phyloP scores from a whole-genome alignment of 768 basidiomycete genomes.

The Holtermannia corniformis region DNA sequence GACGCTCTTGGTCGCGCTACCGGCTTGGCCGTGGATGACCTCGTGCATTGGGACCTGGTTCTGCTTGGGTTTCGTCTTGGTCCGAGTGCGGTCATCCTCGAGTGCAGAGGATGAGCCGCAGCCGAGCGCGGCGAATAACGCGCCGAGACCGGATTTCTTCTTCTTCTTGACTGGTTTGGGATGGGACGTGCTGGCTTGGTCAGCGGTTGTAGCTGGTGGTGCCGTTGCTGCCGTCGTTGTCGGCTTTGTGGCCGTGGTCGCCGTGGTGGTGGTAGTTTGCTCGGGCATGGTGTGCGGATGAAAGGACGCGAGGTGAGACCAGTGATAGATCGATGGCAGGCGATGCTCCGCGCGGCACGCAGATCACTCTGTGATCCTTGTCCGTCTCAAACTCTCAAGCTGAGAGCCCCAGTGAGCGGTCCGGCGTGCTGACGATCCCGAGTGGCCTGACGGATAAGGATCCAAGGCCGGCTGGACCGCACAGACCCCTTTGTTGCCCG shows the following conservation, averaged over 20 bases:
- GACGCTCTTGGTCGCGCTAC: neutral
- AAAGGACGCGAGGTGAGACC: neutral
- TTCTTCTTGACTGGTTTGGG: slow-evolving; percentile 17
- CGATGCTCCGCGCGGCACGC: too few relatives aligned
- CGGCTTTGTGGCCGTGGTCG: slow-evolving; percentile 6
- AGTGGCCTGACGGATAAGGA: too few relatives aligned
- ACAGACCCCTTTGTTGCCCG: neutral
- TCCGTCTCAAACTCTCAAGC: neutral
- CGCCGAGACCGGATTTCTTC: slow-evolving; percentile 26
- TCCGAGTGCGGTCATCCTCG: slow-evolving; percentile 19
- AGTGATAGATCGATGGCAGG: too few relatives aligned
- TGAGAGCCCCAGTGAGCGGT: too few relatives aligned
- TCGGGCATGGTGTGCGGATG: neutral
- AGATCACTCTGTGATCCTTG: neutral
- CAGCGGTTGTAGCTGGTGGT: neutral
- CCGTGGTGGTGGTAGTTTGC: too few relatives aligned
- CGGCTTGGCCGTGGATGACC: neutral
- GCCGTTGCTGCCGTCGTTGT: slow-evolving; percentile 4
- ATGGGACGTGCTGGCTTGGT: neutral
- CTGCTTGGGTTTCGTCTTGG: slow-evolving; percentile 1
- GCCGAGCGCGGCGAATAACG: slow-evolving; percentile 28
- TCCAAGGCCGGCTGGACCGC: too few relatives aligned
- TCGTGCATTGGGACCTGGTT: neutral
- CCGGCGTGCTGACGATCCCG: too few relatives aligned
- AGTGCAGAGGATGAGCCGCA: slow-evolving; percentile 32